phyloP scores from a whole-genome alignment of 202 grass and related monocot genomes.

The Brachypodium distachyon region DNA sequence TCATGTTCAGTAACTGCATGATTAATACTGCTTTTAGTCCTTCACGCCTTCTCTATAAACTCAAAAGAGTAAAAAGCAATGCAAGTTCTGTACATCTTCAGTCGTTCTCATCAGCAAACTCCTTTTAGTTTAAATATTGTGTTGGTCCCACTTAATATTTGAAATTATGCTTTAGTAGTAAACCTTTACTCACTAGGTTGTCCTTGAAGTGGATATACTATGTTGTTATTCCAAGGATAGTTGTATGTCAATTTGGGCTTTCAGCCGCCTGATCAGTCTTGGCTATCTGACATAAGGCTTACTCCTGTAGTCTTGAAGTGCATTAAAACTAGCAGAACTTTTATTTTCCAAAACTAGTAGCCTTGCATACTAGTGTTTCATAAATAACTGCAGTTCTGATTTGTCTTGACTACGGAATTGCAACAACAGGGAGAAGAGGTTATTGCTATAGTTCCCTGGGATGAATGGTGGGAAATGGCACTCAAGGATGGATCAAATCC shows the following conservation, averaged over 20 bases:
- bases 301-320: too few species aligned
- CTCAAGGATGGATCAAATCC: conserved; percentile 82
- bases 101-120: not conserved
- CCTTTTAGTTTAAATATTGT: not conserved
- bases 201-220: not conserved
- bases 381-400: not conserved
- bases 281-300: not conserved
- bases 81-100: not conserved
- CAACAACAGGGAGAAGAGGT: conserved; percentile 79
- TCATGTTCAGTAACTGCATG: not conserved
- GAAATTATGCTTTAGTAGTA: not conserved
- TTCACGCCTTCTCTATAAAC: not conserved
- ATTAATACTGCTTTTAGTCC: not conserved
- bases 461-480: conserved; percentile 88
- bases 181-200: not conserved
- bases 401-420: conserved; percentile 14
- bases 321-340: not conserved
- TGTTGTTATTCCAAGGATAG: not conserved
- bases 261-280: not conserved
- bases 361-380: not conserved
- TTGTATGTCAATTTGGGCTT: not conserved
- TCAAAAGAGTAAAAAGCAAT: not conserved
- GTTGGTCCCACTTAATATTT: not conserved
- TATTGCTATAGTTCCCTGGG: conserved; percentile 90
- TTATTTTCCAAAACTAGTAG: not conserved